phyloP scores from a whole-genome alignment of 495 filamentous ascomycete genomes.

The Penicillium alfredii region DNA sequence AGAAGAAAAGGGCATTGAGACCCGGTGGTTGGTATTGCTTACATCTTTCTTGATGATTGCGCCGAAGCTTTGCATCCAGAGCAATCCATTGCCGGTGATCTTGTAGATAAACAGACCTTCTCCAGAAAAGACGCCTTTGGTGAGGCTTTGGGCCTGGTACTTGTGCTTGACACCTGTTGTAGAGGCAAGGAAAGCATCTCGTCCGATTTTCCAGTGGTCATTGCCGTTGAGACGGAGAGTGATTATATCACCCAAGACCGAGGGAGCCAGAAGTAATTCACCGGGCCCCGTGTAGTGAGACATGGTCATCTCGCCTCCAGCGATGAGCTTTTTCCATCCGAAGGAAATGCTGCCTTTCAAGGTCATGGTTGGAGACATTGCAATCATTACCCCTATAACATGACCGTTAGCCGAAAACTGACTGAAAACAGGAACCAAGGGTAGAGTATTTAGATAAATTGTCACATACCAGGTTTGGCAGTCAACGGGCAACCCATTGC shows the following conservation, averaged over 20 bases:
- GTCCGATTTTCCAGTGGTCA: conserved; percentile 71
- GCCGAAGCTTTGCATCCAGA: conserved; percentile 89
- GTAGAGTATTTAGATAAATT: neutral
- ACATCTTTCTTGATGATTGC: conserved; percentile 96
- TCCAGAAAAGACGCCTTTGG: conserved; percentile 88
- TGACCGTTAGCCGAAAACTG: too few relatives aligned
- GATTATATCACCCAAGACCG: conserved; percentile 79
- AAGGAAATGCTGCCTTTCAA: conserved; percentile 78
- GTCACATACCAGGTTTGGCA: conserved; percentile 64
- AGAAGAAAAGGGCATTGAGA: too few relatives aligned
- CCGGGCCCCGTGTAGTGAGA: conserved; percentile 88
- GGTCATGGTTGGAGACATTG: conserved; percentile 84
- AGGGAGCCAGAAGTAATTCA: conserved; percentile 77
- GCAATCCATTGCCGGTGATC: conserved; percentile 67
- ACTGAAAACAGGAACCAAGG: neutral
- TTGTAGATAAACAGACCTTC: conserved; percentile 92
- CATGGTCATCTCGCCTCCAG: conserved; percentile 70
- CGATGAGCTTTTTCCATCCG: conserved; percentile 75
- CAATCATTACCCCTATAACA: conserved; percentile 72
- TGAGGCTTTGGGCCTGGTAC: conserved; percentile 79
- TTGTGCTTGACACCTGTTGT: conserved; percentile 78
- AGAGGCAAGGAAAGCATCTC: conserved; percentile 70
- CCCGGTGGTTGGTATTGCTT: too few relatives aligned
- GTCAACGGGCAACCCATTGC: conserved; percentile 81
- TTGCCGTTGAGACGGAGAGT: conserved; percentile 63